Evolutionary conservation across 1,139 yeast species (phyloP).

Genomic region (Kurtzmaniella quercitrusa): DNA sequence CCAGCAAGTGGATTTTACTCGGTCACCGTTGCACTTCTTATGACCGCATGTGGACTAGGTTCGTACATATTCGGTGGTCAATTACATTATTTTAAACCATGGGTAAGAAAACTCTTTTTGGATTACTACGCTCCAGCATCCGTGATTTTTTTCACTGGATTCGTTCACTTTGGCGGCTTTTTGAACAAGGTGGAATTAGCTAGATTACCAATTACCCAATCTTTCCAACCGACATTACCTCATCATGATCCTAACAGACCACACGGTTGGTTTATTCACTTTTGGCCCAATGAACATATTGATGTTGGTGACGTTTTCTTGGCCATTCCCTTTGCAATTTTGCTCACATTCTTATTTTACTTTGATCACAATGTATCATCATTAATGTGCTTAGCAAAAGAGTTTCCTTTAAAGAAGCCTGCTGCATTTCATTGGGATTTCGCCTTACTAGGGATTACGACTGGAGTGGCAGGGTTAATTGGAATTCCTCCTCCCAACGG

Average conservation of each 20-base stretch:
- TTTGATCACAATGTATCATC: constrained; percentile 96
- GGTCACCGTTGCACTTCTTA: constrained; percentile 64
- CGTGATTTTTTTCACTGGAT: constrained; percentile 88
- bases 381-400: constrained; percentile 81
- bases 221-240: constrained; percentile 69
- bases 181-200: constrained; percentile 50
- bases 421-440: constrained; percentile 94
- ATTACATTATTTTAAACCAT: constrained; percentile 57
- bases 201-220: constrained; percentile 62
- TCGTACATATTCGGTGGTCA: constrained; percentile 57
- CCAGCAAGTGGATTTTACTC: constrained; percentile 70
- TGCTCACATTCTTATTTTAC: constrained; percentile 78
- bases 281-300: constrained; percentile 62
- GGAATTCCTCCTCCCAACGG: constrained; percentile 98
- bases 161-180: constrained; percentile 83
- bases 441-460: constrained; percentile 74
- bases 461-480: constrained; percentile 79
- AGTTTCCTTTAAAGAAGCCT: constrained; percentile 80
- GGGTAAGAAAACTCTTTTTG: constrained; percentile 63
- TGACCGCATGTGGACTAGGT: constrained; percentile 71
- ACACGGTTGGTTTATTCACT: constrained; percentile 73
- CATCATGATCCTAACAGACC: constrained; percentile 27
- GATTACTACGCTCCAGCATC: constrained; percentile 85
- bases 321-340: constrained; percentile 88
- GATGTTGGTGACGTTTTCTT: constrained; percentile 72